These are phyloP conservation scores for Pythium monospermum DNA, from an alignment of 352 stramenopile genomes.

Conservation along the genomic window DNA sequence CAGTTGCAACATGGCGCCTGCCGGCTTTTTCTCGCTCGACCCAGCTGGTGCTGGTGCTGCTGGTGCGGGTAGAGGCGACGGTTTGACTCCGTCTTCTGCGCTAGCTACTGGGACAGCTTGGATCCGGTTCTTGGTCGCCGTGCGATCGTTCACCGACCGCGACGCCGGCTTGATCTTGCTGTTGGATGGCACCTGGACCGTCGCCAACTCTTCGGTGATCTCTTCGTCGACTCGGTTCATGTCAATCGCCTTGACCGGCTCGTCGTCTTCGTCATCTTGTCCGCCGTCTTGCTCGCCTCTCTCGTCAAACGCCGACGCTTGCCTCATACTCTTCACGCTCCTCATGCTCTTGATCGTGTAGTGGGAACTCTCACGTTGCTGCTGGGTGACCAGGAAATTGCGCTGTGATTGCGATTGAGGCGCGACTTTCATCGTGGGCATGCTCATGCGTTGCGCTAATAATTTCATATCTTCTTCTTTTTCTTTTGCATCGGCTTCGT, in stretches of 20 bases:
- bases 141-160: background rate
- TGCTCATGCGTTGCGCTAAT: slow-evolving; percentile 53
- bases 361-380: slow-evolving; percentile 12
- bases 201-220: slow-evolving; percentile 28
- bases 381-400: background rate
- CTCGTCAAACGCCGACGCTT: background rate
- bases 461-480: slow-evolving; percentile 50
- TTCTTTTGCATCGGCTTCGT: slow-evolving; percentile 32
- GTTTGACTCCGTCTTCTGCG: too few species aligned
- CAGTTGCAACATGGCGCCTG: too few species aligned
- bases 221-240: slow-evolving; percentile 34
- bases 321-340: background rate
- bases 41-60: background rate
- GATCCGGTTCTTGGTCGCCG: slow-evolving; percentile 5
- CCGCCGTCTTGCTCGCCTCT: background rate
- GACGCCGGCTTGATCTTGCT: too few species aligned
- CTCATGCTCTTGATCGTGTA: background rate
- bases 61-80: too few species aligned
- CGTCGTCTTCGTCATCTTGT: slow-evolving; percentile 14
- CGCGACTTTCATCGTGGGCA: slow-evolving; percentile 48
- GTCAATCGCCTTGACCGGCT: slow-evolving; percentile 21
- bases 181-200: background rate
- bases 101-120: background rate
- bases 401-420: background rate
- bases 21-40: background rate